Percentiles rank a stretch among this genome's conserved stretches.
Evolutionary conservation across 305 asterid species (phyloP).

Genomic region (Stenogyne calaminthoides): DNA sequence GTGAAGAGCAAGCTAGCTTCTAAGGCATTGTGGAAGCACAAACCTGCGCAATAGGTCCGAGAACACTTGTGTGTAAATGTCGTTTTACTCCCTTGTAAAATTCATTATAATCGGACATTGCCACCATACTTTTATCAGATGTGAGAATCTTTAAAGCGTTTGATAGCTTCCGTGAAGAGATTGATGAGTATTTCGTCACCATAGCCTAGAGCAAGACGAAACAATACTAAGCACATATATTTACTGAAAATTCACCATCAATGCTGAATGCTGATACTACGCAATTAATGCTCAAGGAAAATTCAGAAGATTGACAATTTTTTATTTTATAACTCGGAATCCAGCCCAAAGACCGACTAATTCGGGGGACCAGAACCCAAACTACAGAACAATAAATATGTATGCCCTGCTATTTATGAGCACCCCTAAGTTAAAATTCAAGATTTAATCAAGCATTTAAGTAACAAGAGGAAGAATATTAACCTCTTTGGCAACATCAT

Average conservation of each 20-base stretch:
- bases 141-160: conserved; percentile 76
- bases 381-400: not conserved
- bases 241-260: not conserved
- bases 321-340: too few relatives aligned
- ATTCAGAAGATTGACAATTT: too few relatives aligned
- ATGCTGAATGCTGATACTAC: not conserved
- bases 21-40: not conserved
- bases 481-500: conserved; percentile 86
- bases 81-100: conserved; percentile 61
- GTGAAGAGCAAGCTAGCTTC: not conserved
- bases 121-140: conserved; percentile 62
- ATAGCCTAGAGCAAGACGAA: conserved; percentile 59
- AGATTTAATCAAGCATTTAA: not conserved
- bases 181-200: conserved; percentile 75
- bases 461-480: not conserved
- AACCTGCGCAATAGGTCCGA: conserved; percentile 93
- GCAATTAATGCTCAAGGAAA: not conserved
- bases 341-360: too few relatives aligned
- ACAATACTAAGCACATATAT: too few relatives aligned
- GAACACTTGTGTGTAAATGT: conserved; percentile 57
- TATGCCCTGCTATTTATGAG: too few relatives aligned
- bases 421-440: not conserved
- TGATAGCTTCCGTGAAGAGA: conserved; percentile 81
- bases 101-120: conserved; percentile 79
- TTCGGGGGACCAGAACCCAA: too few relatives aligned